Base-by-base conservation (phyloP, 2,329 filamentous ascomycete species). In the Botrytis tulipae region DNA sequence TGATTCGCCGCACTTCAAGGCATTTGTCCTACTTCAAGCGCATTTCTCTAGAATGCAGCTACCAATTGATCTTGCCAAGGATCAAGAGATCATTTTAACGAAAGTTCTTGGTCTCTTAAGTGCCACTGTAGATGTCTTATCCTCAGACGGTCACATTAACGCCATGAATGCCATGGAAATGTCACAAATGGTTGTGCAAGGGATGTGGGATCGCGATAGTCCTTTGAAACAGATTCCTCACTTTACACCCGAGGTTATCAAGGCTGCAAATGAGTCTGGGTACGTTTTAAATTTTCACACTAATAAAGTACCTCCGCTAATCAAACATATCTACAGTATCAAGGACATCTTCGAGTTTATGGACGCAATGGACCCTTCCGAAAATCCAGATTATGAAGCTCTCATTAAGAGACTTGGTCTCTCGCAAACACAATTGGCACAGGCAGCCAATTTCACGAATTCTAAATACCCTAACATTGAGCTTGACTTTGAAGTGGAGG, bases 121-220 rank as follows among this genome's bases (percentile, higher is more conserved):
- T 81, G 95, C 96, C 35, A 93, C 92, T 79, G 96, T 98, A 35
- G 96, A 99, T 82, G 94, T 99, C 25, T 88, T 99, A 51, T 97
- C 94, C 16, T 98, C 95, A 0, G 95, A 99, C 79, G 96, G 95
- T 22, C 94, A 98, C 79, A 87, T 99, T 75, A 99, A 99, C 81
- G 95, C 96, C 74, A 97, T 98, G 91, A 95, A 92, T 79, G 96
- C 96, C 42, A 99, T 99, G 95, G 96, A 99, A 82, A 94, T 99
- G 89, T 97, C 93, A 20, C 96, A 99, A 82, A 99, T 99, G 96
- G 93, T 97, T 71, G 95, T 99, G 4, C 96, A 99, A 84, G 95
- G 92, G 68, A 97, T 98, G 93, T 99, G 96, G 96, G 95, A 99
- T 84, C 92, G 95, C 73, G 96, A 99, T 82, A 97, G 93, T 79